These are phyloP conservation scores for Tuctoria greenei DNA, from an alignment of 176 grass and related monocot genomes.

Conservation along the genomic window DNA sequence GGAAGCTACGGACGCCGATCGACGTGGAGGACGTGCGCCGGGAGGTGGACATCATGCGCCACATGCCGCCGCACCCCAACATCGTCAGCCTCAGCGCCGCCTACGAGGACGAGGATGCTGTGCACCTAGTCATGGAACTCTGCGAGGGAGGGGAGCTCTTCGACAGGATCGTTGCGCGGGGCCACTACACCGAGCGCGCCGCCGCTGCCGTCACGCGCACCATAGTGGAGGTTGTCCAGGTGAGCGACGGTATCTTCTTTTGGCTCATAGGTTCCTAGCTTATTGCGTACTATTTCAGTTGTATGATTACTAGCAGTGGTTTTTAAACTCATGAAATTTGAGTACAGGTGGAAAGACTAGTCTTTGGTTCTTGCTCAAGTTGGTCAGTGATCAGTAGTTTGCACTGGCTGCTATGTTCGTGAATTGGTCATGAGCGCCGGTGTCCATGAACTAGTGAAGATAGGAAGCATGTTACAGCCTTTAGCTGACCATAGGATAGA, in stretches of 20 bases:
- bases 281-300: not conserved
- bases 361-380: slow-evolving; percentile 22
- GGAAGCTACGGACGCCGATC: slow-evolving; percentile 65
- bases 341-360: not conserved
- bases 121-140: slow-evolving; percentile 98
- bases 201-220: slow-evolving; percentile 78
- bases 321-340: not conserved
- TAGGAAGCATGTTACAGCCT: not conserved
- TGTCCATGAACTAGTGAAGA: not conserved
- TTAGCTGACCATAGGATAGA: not conserved
- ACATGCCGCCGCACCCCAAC: slow-evolving; percentile 74
- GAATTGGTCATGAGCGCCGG: not conserved
- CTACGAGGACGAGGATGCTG: slow-evolving; percentile 86
- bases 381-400: not conserved
- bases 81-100: slow-evolving; percentile 83
- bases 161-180: slow-evolving; percentile 84
- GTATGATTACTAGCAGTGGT: not conserved
- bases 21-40: slow-evolving; percentile 93
- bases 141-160: slow-evolving; percentile 98
- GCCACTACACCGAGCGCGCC: slow-evolving; percentile 87
- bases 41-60: slow-evolving; percentile 97
- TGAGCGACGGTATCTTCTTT: slow-evolving; percentile 9
- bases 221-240: slow-evolving; percentile 97
- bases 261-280: not conserved
- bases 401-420: not conserved